Evolutionary conservation across 108 stramenopile genomes (phyloP).

Genomic region (Aurantiochytrium sp.): DNA sequence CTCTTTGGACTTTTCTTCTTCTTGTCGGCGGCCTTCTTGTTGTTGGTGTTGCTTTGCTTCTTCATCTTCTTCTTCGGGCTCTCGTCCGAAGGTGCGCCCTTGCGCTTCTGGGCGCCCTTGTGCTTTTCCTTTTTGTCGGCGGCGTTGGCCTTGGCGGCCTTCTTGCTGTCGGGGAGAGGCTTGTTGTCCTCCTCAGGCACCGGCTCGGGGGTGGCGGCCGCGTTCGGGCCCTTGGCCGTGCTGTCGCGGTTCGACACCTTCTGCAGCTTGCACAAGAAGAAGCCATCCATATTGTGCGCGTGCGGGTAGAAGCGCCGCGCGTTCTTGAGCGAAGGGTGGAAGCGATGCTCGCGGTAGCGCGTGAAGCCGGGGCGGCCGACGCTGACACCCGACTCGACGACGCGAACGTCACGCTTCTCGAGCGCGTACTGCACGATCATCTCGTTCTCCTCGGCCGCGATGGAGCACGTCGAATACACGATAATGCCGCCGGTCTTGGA

Average conservation of each 20-base stretch:
- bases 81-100: too few relatives aligned
- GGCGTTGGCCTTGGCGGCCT: not conserved
- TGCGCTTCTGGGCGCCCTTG: not conserved
- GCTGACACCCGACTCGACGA: constrained; percentile 84
- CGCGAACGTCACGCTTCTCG: constrained; percentile 82
- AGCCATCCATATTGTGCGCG: constrained; percentile 99
- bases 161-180: not conserved
- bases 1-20: too few relatives aligned
- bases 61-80: too few relatives aligned
- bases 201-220: not conserved
- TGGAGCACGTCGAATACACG: constrained; percentile 97
- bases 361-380: constrained; percentile 89
- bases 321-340: constrained; percentile 87
- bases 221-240: not conserved
- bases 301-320: constrained; percentile 97
- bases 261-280: constrained; percentile 93
- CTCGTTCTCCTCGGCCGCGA: constrained; percentile 94
- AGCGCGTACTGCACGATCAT: constrained; percentile 95
- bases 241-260: constrained; percentile 63
- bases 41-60: too few relatives aligned
- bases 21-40: too few relatives aligned
- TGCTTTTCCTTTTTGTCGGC: not conserved
- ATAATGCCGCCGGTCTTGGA: constrained; percentile 82
- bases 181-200: not conserved
- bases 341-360: constrained; percentile 81